phyloP scores from a whole-genome alignment of 148 eudicot species.

The Rhododendron williamsianum region DNA sequence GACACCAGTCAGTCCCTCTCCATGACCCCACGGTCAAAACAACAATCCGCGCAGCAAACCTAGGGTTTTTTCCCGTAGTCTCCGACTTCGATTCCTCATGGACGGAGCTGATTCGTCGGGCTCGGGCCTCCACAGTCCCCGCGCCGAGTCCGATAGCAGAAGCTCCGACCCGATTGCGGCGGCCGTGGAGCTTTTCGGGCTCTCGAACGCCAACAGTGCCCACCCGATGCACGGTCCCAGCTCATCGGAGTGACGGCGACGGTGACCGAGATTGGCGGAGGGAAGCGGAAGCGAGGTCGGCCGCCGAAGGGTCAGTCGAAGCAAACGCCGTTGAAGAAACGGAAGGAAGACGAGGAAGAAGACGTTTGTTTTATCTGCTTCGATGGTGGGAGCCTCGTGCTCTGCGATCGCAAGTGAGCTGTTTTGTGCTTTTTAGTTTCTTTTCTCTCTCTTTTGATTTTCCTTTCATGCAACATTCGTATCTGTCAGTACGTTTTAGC shows the following conservation, averaged over 20 bases:
- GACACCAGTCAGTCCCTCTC: constrained; percentile 20
- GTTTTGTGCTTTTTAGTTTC: neutral
- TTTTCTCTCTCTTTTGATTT: neutral
- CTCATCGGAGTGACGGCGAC: constrained; percentile 21
- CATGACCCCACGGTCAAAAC: constrained; percentile 27
- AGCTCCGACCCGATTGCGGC: neutral
- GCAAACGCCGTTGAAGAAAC: constrained; percentile 18
- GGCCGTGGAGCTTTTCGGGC: neutral
- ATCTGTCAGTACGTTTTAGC: neutral
- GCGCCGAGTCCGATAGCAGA: neutral
- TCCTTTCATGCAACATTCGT: neutral
- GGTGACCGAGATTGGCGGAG: constrained; percentile 9
- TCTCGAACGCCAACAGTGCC: constrained; percentile 11
- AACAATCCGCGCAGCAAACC: constrained; percentile 7
- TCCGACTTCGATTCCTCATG: constrained; percentile 14
- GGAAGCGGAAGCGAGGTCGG: constrained; percentile 60
- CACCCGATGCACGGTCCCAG: constrained; percentile 24
- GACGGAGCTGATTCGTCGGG: constrained; percentile 10
- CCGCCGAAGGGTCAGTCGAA: constrained; percentile 44
- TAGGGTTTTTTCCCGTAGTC: constrained; percentile 32
- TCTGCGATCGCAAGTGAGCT: constrained; percentile 76
- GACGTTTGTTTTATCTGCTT: constrained; percentile 94
- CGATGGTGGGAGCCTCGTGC: constrained; percentile 82
- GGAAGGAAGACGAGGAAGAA: constrained; percentile 74
- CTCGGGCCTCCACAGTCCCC: neutral